A percentile compares a stretch with the other conserved stretches of the same genome.
Conservation (phyloP, 2,329 filamentous ascomycete species). For the Microdochium trichocladiopsis region DNA sequence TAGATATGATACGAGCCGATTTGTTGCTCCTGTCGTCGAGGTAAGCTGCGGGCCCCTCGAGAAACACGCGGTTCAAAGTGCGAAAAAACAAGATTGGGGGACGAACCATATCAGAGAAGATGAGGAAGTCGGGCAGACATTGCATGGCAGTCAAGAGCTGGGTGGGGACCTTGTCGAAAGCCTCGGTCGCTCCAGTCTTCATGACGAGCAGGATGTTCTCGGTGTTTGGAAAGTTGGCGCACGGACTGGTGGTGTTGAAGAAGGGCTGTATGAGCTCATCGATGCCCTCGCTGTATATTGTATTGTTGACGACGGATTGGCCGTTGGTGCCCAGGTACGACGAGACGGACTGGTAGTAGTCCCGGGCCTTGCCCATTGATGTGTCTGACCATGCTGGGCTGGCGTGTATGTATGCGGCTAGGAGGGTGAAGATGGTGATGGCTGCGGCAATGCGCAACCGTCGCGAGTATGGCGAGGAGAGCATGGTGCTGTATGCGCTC, state of each 20-base stretch:
- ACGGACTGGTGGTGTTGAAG: conserved; percentile 28
- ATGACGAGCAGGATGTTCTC: conserved; percentile 43
- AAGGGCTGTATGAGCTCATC: conserved; percentile 22
- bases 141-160: conserved; percentile 47
- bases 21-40: conserved; percentile 33
- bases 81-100: neutral
- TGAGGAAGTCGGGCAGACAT: conserved; percentile 45
- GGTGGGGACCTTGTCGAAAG: conserved; percentile 44
- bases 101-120: conserved; percentile 47
- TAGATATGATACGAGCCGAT: conserved; percentile 35
- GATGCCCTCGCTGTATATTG: conserved; percentile 27
- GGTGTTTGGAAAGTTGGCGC: conserved; percentile 32
- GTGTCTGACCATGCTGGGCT: conserved; percentile 15
- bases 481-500: conserved; percentile 10
- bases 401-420: conserved; percentile 15
- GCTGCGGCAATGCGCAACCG: conserved; percentile 18
- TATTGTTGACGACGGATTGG: conserved; percentile 27
- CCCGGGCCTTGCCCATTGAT: conserved; percentile 12
- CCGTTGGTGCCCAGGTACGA: conserved; percentile 12
- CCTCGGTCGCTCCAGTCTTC: conserved; percentile 53
- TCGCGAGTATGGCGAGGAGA: conserved; percentile 18
- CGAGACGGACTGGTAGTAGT: conserved; percentile 18
- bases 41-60: neutral
- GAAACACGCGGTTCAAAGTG: neutral
- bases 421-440: conserved; percentile 12